phyloP scores from a whole-genome alignment of 2,329 filamentous ascomycete genomes.

The Cercospora nicotianae region DNA sequence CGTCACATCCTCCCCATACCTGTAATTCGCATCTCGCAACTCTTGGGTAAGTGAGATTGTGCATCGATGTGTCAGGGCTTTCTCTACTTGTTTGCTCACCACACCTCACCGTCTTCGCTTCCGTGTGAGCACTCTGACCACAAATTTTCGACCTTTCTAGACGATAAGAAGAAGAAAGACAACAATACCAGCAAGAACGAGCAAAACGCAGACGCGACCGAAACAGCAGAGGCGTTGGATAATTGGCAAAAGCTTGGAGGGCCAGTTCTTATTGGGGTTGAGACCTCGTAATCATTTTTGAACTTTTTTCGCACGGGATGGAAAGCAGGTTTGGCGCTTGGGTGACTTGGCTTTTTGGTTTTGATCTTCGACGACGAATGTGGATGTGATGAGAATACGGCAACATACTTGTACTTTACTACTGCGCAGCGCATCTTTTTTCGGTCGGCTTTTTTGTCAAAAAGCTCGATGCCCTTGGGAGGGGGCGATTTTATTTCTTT shows the following conservation, averaged over 20 bases:
- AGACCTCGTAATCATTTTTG: conserved; percentile 1
- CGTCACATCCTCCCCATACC: conserved; percentile 13
- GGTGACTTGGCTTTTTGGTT: neutral
- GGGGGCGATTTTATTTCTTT: neutral
- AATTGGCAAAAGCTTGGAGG: conserved; percentile 15
- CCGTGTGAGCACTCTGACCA: conserved; percentile 15
- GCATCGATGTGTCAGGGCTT: conserved; percentile 20
- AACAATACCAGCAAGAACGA: conserved; percentile 8
- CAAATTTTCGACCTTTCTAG: conserved; percentile 1
- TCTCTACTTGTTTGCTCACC: conserved; percentile 5
- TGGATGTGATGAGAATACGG: conserved; percentile 5
- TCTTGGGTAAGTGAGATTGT: neutral
- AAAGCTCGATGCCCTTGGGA: neutral
- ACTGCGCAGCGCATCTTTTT: neutral
- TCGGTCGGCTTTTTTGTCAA: neutral
- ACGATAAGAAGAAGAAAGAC: conserved; percentile 12
- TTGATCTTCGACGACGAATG: neutral
- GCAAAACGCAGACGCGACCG: conserved; percentile 1
- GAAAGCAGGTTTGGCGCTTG: conserved; percentile 2
- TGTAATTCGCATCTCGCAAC: conserved; percentile 17
- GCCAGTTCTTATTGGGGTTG: conserved; percentile 15
- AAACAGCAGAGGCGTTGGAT: conserved; percentile 18
- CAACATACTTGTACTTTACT: neutral
- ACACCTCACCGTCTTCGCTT: neutral
- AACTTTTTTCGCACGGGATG: neutral